Evolutionary conservation across 495 filamentous ascomycete genomes (phyloP).

Genomic region (Penicillium lividum): DNA sequence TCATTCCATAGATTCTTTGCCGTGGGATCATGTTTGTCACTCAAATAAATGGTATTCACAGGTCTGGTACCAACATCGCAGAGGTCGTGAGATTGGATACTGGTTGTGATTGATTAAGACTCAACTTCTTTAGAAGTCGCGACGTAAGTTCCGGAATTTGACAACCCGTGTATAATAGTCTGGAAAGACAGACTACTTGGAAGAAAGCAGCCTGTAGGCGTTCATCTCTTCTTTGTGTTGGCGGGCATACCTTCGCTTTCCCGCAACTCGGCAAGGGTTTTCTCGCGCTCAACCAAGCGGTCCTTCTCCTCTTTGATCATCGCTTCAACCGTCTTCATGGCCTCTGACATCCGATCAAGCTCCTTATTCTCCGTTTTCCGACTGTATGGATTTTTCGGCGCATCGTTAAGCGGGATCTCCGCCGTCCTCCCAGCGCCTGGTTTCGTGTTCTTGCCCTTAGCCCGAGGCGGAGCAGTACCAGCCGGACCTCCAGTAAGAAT

Average conservation of each 20-base stretch:
- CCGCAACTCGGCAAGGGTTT: conserved; percentile 62
- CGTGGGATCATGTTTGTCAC: not conserved
- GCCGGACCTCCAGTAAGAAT: conserved; percentile 66
- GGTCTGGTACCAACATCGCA: not conserved
- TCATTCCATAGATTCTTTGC: not conserved
- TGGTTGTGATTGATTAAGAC: not conserved
- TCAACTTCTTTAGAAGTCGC: not conserved
- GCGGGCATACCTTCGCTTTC: conserved; percentile 52
- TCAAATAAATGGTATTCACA: not conserved
- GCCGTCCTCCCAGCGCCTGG: conserved; percentile 60
- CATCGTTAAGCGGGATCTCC: conserved; percentile 65
- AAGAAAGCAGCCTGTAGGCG: not conserved
- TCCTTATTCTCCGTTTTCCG: conserved; percentile 72
- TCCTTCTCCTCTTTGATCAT: conserved; percentile 69
- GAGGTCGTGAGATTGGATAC: not conserved
- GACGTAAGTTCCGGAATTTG: not conserved
- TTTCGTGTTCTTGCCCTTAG: conserved; percentile 50
- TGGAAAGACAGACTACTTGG: not conserved
- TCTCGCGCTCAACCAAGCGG: conserved; percentile 61
- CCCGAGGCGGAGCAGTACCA: conserved; percentile 32
- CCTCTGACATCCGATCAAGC: conserved; percentile 56
- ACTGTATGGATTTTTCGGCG: conserved; percentile 70
- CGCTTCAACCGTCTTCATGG: conserved; percentile 67
- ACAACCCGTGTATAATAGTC: not conserved
- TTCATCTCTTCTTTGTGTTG: conserved; percentile 46